Evolutionary conservation across 1,139 yeast species (phyloP), one percentile per base, ranked within the genome.

Genomic region (Yamadazyma diospyri): DNA sequence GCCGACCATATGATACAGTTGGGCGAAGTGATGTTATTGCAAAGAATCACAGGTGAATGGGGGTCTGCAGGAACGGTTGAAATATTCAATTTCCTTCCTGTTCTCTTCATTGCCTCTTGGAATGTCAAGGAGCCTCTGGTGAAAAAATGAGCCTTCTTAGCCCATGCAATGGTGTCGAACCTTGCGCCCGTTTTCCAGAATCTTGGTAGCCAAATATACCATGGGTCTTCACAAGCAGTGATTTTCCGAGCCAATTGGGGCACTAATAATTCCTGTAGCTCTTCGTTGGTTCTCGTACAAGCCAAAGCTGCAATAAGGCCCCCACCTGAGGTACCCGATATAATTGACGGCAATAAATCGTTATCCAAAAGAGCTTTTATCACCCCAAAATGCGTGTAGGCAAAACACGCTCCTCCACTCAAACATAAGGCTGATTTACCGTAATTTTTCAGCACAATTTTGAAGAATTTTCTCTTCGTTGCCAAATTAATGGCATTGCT

Each of bases 1-100:
- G 89, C 67, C 2, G 86, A 78, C 94, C 94, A 84, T 14, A 84
- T 79, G n/a, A 83, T 80, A 51, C 92, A 82, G 52, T 81, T 74
- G 8, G 94, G 94, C 6, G 89, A 76, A 0, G 94, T 84, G 36
- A 82, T 72, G 47, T 78, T 78, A 47, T 84, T 84, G 54, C 92
- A 81, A 35, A 84, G 61, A 50, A 84, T 83, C 4, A 80, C 88
- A 0, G 94, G 94, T 1, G 89, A 79, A 52, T 82, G 85, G 1
- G 87, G 84, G 50, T 84, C 92, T 5, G 87, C 81, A 1, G 94
- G 94, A 3, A 84, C 88, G 0, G 92, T 82, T 0, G 87, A 76
- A 22, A 84, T 75, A 53, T 83, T 84, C 40, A 84, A 64, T 20
- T 77, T 71, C 36, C 84, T 68, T 0, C 94, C 94, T 0, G 94